These are phyloP conservation scores for Mrakia frigida DNA, from an alignment of 768 basidiomycete species.

Conservation along the genomic window DNA sequence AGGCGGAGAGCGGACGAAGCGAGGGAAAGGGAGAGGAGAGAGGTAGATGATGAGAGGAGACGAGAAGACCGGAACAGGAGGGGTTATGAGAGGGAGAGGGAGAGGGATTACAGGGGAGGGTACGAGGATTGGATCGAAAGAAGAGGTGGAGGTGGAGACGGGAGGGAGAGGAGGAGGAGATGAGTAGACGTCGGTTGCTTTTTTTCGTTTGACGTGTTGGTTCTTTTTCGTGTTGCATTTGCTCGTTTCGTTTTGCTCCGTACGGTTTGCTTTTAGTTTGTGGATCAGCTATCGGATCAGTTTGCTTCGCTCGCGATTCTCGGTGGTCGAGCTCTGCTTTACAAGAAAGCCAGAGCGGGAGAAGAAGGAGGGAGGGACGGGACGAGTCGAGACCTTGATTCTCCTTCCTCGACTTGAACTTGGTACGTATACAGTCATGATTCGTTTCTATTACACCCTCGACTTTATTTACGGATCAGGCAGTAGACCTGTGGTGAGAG, in stretches of 20 bases:
- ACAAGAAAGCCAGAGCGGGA: too few relatives aligned
- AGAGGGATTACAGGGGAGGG: background rate
- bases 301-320: background rate
- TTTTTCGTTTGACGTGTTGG: too few relatives aligned
- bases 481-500: conserved; percentile 11
- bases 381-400: too few relatives aligned
- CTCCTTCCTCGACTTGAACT: background rate
- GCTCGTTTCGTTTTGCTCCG: background rate
- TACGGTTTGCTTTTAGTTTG: background rate
- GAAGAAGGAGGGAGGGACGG: too few relatives aligned
- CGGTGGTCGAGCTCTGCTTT: too few relatives aligned
- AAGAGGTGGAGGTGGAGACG: background rate
- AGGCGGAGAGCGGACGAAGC: background rate
- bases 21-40: background rate
- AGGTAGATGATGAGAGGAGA: background rate
- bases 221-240: too few relatives aligned
- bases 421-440: conserved; percentile 14
- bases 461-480: conserved; percentile 24
- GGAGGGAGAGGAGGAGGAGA: background rate
- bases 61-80: background rate
- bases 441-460: conserved; percentile 2
- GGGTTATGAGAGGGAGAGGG: background rate
- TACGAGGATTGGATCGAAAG: too few relatives aligned
- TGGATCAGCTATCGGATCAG: background rate
- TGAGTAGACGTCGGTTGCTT: background rate